Evolutionary conservation across 495 filamentous ascomycete genomes (phyloP).

Genomic region (Darksidea phi): DNA sequence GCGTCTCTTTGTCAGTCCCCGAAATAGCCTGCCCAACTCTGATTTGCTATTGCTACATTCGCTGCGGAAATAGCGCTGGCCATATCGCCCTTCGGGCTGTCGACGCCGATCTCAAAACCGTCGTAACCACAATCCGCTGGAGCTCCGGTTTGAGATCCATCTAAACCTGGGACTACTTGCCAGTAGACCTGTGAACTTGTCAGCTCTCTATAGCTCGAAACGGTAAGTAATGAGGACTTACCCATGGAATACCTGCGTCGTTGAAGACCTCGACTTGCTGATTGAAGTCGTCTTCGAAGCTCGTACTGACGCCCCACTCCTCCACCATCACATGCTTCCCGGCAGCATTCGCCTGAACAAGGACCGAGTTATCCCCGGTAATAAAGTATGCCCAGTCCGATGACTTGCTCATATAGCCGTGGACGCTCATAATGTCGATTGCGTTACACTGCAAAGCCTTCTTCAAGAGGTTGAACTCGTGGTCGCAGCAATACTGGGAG

Average conservation of each 20-base stretch:
- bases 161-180: constrained; percentile 22
- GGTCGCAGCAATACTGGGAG: constrained; percentile 17
- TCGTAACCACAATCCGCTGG: constrained; percentile 16
- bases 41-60: constrained; percentile 4
- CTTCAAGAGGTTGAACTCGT: constrained; percentile 20
- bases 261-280: constrained; percentile 18
- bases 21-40: constrained; percentile 8
- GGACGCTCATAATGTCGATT: constrained; percentile 32
- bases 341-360: constrained; percentile 8
- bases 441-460: constrained; percentile 30
- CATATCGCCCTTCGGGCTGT: constrained; percentile 20
- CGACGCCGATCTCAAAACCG: constrained; percentile 21
- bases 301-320: constrained; percentile 25
- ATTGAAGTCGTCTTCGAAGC: constrained; percentile 17
- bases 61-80: constrained; percentile 6
- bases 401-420: constrained; percentile 19
- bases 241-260: constrained; percentile 21
- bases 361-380: constrained; percentile 3
- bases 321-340: constrained; percentile 17
- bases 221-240: not conserved
- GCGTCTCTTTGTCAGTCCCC: too few species aligned
- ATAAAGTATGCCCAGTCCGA: constrained; percentile 18
- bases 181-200: constrained; percentile 15
- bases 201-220: not conserved
- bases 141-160: constrained; percentile 9